Percentiles rank a stretch among this genome's conserved stretches.
Evolutionary conservation across 1,139 yeast species (phyloP).

Genomic region (Suhomyces anneliseae): DNA sequence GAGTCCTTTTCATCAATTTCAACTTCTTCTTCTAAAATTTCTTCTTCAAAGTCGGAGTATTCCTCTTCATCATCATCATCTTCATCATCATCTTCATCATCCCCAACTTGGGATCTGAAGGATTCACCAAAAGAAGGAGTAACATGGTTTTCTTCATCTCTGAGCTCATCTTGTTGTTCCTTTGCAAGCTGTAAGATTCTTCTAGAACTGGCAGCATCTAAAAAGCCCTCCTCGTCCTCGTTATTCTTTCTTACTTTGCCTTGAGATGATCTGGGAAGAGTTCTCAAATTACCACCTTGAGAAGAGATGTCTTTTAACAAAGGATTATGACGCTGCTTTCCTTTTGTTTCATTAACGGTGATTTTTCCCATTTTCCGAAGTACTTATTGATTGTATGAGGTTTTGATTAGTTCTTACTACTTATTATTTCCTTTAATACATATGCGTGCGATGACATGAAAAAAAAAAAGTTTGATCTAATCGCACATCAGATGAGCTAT

Average conservation of each 20-base stretch:
- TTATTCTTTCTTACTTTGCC: conserved; percentile 32
- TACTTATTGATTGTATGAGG: neutral
- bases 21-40: conserved; percentile 51
- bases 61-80: conserved; percentile 43
- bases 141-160: conserved; percentile 51
- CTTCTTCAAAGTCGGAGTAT: conserved; percentile 50
- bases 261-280: conserved; percentile 27
- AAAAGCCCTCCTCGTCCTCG: conserved; percentile 57
- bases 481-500: conserved; percentile 18
- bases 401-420: neutral
- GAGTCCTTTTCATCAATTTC: conserved; percentile 72
- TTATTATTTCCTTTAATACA: neutral
- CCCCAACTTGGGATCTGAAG: conserved; percentile 25
- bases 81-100: conserved; percentile 39
- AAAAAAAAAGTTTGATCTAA: conserved; percentile 4
- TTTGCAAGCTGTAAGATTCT: conserved; percentile 85
- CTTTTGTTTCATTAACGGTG: conserved; percentile 48
- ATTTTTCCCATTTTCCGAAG: conserved; percentile 59
- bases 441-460: conserved; percentile 8
- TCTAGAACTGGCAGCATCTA: conserved; percentile 82
- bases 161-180: conserved; percentile 89
- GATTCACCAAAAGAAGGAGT: conserved; percentile 24
- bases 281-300: conserved; percentile 68
- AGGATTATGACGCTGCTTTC: conserved; percentile 70
- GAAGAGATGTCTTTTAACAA: conserved; percentile 73